A percentile compares a stretch with the other conserved stretches of the same genome.
These are phyloP conservation scores for Geotrichum carabidarum DNA, from an alignment of 1,139 yeast species.

Conservation along the genomic window DNA sequence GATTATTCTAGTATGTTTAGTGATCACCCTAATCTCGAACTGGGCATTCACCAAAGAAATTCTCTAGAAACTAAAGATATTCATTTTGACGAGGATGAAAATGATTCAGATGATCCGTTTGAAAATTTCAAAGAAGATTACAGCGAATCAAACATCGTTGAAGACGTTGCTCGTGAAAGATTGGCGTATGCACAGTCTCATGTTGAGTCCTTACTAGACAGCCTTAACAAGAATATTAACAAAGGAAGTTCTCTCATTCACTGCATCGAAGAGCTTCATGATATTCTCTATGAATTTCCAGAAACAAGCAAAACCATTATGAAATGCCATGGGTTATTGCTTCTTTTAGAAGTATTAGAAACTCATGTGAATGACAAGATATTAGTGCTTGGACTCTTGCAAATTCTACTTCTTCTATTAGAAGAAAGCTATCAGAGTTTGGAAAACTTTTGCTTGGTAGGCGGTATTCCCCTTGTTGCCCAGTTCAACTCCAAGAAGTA, in stretches of 20 bases:
- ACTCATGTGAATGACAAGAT: slow-evolving; percentile 14
- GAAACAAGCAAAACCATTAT: slow-evolving; percentile 34
- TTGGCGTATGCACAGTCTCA: slow-evolving; percentile 25
- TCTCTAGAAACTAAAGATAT: neutral
- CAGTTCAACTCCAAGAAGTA: slow-evolving; percentile 43
- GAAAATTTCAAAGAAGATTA: slow-evolving; percentile 27
- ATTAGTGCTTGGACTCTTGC: slow-evolving; percentile 42
- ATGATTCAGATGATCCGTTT: slow-evolving; percentile 32
- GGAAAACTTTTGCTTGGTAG: slow-evolving; percentile 52
- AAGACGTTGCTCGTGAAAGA: slow-evolving; percentile 29
- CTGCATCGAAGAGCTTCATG: slow-evolving; percentile 7
- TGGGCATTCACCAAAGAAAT: slow-evolving; percentile 1
- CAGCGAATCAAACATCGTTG: slow-evolving; percentile 24
- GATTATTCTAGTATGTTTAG: slow-evolving; percentile 25
- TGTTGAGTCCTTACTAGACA: slow-evolving; percentile 23
- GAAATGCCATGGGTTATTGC: slow-evolving; percentile 48
- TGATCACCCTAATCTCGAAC: slow-evolving; percentile 2
- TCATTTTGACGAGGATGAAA: slow-evolving; percentile 18
- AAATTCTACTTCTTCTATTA: slow-evolving; percentile 43
- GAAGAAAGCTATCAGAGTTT: slow-evolving; percentile 39
- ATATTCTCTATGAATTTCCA: slow-evolving; percentile 20
- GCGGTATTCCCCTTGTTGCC: slow-evolving; percentile 53
- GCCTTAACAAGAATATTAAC: slow-evolving; percentile 21
- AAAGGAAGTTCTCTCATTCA: slow-evolving; percentile 7
- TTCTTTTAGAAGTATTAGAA: slow-evolving; percentile 48